Evolutionary conservation across 495 filamentous ascomycete species (phyloP).

Genomic region (Tirmania nivea): DNA sequence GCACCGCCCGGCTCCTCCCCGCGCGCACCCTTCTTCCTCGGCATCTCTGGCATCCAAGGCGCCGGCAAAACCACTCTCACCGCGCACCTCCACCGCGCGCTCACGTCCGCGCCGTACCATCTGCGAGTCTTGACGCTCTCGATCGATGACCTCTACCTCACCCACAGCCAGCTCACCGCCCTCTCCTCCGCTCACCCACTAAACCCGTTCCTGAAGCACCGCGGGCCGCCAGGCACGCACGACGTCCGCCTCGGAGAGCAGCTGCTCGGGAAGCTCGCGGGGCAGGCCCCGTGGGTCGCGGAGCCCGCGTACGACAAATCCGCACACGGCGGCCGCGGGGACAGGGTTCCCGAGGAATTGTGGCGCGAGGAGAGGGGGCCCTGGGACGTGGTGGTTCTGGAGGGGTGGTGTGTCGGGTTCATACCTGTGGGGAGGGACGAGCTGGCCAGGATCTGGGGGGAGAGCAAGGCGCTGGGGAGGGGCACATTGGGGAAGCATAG

Average conservation of each 20-base stretch:
- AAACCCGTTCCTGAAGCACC: constrained; percentile 59
- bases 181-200: constrained; percentile 41
- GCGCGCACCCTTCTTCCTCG: constrained; percentile 33
- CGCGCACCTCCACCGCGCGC: constrained; percentile 39
- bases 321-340: constrained; percentile 52
- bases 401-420: constrained; percentile 90
- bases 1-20: constrained; percentile 23
- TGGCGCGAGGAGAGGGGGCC: constrained; percentile 45
- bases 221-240: constrained; percentile 74
- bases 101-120: constrained; percentile 41
- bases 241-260: constrained; percentile 42
- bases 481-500: constrained; percentile 32
- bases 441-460: constrained; percentile 36
- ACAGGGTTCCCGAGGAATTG: constrained; percentile 36
- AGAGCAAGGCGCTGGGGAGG: constrained; percentile 24
- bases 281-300: constrained; percentile 25
- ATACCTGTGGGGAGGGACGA: constrained; percentile 33
- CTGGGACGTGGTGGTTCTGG: constrained; percentile 50
- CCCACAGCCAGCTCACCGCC: constrained; percentile 44
- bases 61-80: constrained; percentile 84
- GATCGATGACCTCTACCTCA: constrained; percentile 81
- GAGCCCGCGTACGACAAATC: constrained; percentile 74
- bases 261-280: constrained; percentile 30
- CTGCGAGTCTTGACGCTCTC: constrained; percentile 57
- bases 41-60: constrained; percentile 54